A percentile compares a stretch with the other conserved stretches of the same genome.
Evolutionary conservation across 148 eudicot species (phyloP).

Genomic region (Silene latifolia): DNA sequence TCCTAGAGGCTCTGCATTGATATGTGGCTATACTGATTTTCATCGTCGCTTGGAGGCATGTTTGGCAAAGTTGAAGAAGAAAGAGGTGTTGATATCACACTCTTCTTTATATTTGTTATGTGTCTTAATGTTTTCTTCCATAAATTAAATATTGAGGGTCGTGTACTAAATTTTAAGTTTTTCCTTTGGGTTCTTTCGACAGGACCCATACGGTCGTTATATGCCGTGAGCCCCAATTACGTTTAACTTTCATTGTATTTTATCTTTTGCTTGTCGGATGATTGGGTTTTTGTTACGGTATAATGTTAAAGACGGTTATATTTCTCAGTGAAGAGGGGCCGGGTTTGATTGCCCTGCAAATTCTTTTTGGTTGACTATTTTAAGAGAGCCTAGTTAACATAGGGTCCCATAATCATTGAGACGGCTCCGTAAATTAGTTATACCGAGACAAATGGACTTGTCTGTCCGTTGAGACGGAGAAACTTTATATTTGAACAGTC

Average conservation of each 20-base stretch:
- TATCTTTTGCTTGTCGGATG: too few relatives aligned
- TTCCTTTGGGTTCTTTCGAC: neutral
- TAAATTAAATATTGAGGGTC: neutral
- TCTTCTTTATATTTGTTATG: constrained; percentile 3
- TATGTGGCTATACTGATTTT: constrained; percentile 90
- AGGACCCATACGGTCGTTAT: too few relatives aligned
- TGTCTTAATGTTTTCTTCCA: neutral
- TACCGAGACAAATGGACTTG: neutral
- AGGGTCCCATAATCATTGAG: neutral
- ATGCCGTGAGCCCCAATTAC: too few relatives aligned
- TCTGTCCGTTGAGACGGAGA: neutral
- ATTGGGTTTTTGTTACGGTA: too few relatives aligned
- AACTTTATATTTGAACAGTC: neutral
- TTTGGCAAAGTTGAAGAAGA: constrained; percentile 75
- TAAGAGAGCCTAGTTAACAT: neutral
- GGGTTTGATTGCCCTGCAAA: neutral
- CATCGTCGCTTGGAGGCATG: constrained; percentile 70
- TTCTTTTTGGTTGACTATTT: neutral
- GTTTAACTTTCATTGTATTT: too few relatives aligned
- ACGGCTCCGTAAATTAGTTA: neutral
- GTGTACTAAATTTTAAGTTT: neutral
- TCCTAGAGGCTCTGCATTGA: constrained; percentile 93
- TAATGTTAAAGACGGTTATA: neutral
- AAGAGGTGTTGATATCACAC: constrained; percentile 58
- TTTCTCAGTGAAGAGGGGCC: neutral